Conservation (phyloP, 495 filamentous ascomycete genomes). For the Xylaria curta region DNA sequence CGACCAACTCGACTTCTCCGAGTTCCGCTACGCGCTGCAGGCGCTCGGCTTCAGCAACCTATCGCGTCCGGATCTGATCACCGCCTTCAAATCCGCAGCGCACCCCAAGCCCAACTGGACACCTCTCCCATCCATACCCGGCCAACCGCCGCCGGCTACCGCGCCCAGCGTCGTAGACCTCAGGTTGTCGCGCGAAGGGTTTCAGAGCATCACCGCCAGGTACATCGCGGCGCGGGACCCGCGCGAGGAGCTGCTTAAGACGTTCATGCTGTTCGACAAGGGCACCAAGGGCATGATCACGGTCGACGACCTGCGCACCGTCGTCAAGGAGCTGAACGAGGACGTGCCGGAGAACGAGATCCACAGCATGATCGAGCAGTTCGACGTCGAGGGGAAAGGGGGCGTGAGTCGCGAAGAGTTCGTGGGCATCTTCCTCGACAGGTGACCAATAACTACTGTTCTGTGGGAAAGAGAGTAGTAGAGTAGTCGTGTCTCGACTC, state of each 20-base stretch:
- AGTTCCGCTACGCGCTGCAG: constrained; percentile 96
- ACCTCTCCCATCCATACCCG: constrained; percentile 53
- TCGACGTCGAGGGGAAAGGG: constrained; percentile 92
- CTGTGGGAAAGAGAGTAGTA: neutral
- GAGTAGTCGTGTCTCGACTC: neutral
- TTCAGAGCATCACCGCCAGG: constrained; percentile 79
- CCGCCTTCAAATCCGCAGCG: constrained; percentile 76
- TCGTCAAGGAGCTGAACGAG: constrained; percentile 91
- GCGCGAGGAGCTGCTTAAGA: constrained; percentile 86
- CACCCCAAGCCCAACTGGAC: constrained; percentile 53
- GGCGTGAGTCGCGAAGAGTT: constrained; percentile 92
- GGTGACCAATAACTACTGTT: constrained; percentile 28
- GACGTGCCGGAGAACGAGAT: constrained; percentile 91
- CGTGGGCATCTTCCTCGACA: constrained; percentile 55
- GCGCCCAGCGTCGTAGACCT: constrained; percentile 53
- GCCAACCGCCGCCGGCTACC: constrained; percentile 39
- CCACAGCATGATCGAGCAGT: constrained; percentile 96
- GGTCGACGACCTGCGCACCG: constrained; percentile 81
- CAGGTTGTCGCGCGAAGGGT: constrained; percentile 72
- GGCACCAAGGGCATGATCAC: constrained; percentile 82
- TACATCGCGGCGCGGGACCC: constrained; percentile 84
- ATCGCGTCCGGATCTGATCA: constrained; percentile 79
- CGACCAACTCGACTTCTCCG: constrained; percentile 92
- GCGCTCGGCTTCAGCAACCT: constrained; percentile 88
- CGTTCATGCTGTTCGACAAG: constrained; percentile 85